phyloP scores from a whole-genome alignment of 257 asterid genomes.

The Nicotiana undulata region DNA sequence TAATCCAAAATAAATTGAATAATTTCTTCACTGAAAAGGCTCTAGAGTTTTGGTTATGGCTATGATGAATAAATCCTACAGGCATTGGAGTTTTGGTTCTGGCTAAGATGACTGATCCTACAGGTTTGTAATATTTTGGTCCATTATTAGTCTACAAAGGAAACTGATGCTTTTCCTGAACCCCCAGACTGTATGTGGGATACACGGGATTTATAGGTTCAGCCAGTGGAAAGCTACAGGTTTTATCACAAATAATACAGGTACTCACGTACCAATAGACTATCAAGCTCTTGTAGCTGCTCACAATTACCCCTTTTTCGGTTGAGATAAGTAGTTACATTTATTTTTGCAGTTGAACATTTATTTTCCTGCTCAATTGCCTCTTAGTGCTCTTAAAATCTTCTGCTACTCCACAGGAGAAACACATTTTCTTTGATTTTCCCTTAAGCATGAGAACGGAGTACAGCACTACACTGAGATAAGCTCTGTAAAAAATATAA shows the following conservation, averaged over 20 bases:
- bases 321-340: background rate
- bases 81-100: background rate
- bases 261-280: background rate
- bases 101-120: background rate
- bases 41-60: background rate
- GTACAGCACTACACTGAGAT: background rate
- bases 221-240: background rate
- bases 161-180: background rate
- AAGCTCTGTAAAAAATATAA: no score
- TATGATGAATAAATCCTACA: background rate
- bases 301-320: background rate
- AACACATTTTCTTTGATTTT: background rate
- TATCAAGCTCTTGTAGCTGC: background rate
- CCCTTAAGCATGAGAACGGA: background rate
- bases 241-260: background rate
- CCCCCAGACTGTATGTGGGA: background rate
- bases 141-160: background rate
- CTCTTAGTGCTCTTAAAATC: background rate
- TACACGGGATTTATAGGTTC: background rate
- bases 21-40: background rate
- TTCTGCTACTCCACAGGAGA: background rate
- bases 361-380: constrained; percentile 5
- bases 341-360: background rate
- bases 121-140: background rate
- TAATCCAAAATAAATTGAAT: background rate